Evolutionary conservation across 78 protist genomes (phyloP).

Genomic region (Tieghemostelium lacteum): DNA sequence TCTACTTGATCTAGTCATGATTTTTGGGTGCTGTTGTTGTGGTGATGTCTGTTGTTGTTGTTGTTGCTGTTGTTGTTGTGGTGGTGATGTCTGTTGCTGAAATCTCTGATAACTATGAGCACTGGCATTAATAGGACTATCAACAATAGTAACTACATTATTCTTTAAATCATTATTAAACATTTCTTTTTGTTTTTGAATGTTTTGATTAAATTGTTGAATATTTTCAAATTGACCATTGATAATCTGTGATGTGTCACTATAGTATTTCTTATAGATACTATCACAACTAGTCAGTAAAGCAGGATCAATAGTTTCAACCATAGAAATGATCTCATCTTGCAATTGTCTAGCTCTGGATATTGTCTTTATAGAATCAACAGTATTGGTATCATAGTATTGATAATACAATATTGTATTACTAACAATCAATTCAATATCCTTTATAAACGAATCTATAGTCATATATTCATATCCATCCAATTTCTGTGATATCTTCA

Average conservation of each 20-base stretch:
- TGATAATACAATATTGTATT: conserved; percentile 40
- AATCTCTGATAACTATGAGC: conserved; percentile 49
- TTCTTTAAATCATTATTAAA: conserved; percentile 1
- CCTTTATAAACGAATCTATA: conserved; percentile 29
- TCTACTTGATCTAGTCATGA: no score
- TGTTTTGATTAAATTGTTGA: neutral
- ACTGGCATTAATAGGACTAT: conserved; percentile 3
- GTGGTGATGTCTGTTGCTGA: neutral
- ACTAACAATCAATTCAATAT: conserved; percentile 40
- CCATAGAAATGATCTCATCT: conserved; percentile 49
- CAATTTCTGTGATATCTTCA: conserved; percentile 28
- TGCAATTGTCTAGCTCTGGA: conserved; percentile 53
- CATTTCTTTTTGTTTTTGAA: neutral
- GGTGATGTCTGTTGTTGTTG: neutral
- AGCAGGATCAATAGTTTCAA: conserved; percentile 49
- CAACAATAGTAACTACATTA: neutral
- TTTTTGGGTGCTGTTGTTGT: no score
- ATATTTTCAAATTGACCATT: neutral
- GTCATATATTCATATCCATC: conserved; percentile 40
- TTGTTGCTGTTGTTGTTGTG: neutral
- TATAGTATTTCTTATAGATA: neutral
- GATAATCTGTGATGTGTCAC: neutral
- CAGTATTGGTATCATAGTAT: conserved; percentile 12
- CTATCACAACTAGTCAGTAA: conserved; percentile 22
- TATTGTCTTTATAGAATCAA: conserved; percentile 20